These are phyloP conservation scores for Phytomonas sp. DNA, from an alignment of 208 protist species.

Conservation along the genomic window DNA sequence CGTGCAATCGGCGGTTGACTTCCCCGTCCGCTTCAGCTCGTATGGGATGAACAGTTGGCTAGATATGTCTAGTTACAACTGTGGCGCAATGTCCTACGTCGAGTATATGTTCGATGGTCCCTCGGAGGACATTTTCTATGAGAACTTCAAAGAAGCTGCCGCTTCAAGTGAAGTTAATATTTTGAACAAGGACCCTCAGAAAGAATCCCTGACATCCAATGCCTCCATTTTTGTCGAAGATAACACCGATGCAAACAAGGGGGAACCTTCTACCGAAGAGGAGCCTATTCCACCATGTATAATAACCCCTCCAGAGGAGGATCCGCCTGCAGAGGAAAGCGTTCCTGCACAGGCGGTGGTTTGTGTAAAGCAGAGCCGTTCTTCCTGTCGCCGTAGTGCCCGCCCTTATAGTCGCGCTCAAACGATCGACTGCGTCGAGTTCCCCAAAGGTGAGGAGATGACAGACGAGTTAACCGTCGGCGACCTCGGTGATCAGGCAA, in stretches of 20 bases:
- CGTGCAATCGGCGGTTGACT: conserved; percentile 35
- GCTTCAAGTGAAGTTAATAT: background rate
- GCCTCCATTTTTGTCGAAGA: background rate
- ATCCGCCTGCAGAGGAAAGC: background rate
- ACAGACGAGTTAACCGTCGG: conserved; percentile 26
- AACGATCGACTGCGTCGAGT: conserved; percentile 46
- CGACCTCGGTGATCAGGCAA: background rate
- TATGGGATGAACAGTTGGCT: conserved; percentile 30
- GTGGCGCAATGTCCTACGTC: conserved; percentile 16
- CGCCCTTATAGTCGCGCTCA: conserved; percentile 32
- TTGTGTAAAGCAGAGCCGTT: background rate
- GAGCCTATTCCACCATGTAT: background rate
- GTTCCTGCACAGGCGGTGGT: conserved; percentile 1
- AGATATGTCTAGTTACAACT: conserved; percentile 12
- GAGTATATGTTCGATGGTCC: background rate
- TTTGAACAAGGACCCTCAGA: background rate
- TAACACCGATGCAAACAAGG: background rate
- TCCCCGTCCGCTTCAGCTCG: conserved; percentile 38
- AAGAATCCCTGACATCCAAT: background rate
- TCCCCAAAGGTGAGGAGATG: conserved; percentile 58
- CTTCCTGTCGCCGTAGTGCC: conserved; percentile 22
- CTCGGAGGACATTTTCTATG: background rate
- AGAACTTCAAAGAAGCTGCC: background rate
- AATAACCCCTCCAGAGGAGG: background rate
- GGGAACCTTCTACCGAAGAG: background rate